Evolutionary conservation across 164 flowering plant genomes (phyloP).

Genomic region (Dillenia turbinata): DNA sequence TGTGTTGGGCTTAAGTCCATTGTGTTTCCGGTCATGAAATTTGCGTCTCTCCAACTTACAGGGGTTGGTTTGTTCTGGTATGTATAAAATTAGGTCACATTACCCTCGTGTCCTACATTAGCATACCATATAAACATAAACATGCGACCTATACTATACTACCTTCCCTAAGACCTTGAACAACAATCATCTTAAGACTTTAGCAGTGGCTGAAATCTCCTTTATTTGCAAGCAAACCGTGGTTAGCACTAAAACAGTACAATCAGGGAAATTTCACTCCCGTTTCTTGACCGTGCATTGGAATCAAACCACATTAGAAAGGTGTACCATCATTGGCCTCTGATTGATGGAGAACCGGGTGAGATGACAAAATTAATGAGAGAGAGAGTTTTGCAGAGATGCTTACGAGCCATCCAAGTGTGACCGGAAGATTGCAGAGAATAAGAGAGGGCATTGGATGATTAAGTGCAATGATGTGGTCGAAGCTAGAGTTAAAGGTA

Average conservation of each 20-base stretch:
- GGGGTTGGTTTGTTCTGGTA: too few relatives aligned
- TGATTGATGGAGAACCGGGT: constrained; percentile 12
- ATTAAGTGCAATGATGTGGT: constrained; percentile 61
- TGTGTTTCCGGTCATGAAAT: too few relatives aligned
- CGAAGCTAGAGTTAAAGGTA: constrained; percentile 53
- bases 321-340: constrained; percentile 40
- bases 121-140: too few relatives aligned
- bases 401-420: constrained; percentile 35
- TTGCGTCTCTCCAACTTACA: too few relatives aligned
- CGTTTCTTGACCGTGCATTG: constrained; percentile 51
- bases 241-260: constrained; percentile 44
- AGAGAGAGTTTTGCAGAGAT: constrained; percentile 30
- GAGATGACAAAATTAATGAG: constrained; percentile 28
- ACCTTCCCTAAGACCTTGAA: too few relatives aligned
- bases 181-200: background rate
- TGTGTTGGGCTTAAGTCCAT: too few relatives aligned
- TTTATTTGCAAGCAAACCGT: constrained; percentile 41
- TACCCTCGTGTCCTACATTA: too few relatives aligned
- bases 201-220: constrained; percentile 32
- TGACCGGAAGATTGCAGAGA: constrained; percentile 48
- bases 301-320: constrained; percentile 35
- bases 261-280: constrained; percentile 33
- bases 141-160: too few relatives aligned
- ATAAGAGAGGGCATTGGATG: constrained; percentile 44
- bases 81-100: too few relatives aligned